Evolutionary conservation across 306 rosid genomes (phyloP).

Genomic region (Crotalaria pallida): DNA sequence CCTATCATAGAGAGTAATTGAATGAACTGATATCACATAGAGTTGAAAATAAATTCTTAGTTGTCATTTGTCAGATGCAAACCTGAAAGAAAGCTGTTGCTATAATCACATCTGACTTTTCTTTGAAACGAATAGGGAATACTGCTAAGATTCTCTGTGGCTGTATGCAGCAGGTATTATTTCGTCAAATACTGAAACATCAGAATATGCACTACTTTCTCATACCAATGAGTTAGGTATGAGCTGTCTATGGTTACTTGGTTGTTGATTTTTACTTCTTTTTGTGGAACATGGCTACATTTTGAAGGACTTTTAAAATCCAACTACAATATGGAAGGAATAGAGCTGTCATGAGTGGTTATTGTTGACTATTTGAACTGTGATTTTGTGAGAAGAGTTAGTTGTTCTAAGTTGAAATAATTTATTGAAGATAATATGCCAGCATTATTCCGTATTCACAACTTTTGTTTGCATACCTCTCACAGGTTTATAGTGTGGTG

Average conservation of each 20-base stretch:
- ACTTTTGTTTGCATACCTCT: not conserved
- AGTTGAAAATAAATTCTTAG: not conserved
- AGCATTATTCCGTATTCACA: not conserved
- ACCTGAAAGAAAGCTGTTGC: slow-evolving; percentile 94
- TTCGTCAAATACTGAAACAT: slow-evolving; percentile 12
- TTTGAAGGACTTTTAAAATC: not conserved
- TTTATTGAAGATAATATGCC: not conserved
- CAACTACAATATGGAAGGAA: not conserved
- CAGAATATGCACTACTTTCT: not conserved
- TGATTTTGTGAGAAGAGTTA: not conserved
- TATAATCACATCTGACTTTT: slow-evolving; percentile 64
- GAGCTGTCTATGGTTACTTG: not conserved
- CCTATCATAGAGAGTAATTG: slow-evolving; percentile 41
- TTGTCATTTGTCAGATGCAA: slow-evolving; percentile 4
- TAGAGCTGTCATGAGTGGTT: not conserved
- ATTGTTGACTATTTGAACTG: not conserved
- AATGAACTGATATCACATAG: not conserved
- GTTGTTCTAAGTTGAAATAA: not conserved
- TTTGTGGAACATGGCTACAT: not conserved
- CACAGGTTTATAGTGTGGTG: not conserved
- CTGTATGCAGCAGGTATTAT: slow-evolving; percentile 39
- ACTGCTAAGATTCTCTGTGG: slow-evolving; percentile 67
- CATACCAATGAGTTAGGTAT: not conserved
- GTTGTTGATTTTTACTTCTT: not conserved
- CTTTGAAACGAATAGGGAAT: slow-evolving; percentile 78